Conservation (phyloP, 2,329 filamentous ascomycete genomes). For the Furcasterigmium furcatum region DNA sequence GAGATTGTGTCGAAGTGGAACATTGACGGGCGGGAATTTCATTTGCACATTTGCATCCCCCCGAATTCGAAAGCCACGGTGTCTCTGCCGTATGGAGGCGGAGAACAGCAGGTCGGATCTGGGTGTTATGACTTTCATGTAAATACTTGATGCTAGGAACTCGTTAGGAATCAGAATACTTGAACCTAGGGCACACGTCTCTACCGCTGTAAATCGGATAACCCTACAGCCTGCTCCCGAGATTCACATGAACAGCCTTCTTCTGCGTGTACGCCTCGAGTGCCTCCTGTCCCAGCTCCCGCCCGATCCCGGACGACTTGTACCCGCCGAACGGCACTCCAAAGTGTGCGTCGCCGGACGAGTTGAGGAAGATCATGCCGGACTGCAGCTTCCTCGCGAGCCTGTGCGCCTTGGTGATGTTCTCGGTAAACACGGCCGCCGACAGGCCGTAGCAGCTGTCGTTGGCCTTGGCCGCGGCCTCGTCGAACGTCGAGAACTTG, state of each 20-base stretch:
- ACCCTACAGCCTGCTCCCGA: not conserved
- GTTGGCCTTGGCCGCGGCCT: conserved; percentile 21
- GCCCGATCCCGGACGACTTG: conserved; percentile 9
- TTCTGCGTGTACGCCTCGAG: conserved; percentile 2
- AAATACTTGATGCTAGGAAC: too few species aligned
- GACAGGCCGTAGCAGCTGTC: conserved; percentile 51
- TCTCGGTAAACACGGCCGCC: conserved; percentile 51
- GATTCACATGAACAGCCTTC: conserved; percentile 2
- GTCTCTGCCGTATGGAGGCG: too few species aligned
- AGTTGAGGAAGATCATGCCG: conserved; percentile 39
- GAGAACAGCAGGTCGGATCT: too few species aligned
- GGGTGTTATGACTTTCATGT: too few species aligned
- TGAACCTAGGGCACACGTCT: too few species aligned
- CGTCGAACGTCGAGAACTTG: conserved; percentile 18
- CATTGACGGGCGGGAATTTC: too few species aligned
- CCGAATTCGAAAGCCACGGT: too few species aligned
- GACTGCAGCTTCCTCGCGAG: conserved; percentile 48
- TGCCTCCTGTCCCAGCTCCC: conserved; percentile 1
- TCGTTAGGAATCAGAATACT: too few species aligned
- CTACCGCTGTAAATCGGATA: too few species aligned
- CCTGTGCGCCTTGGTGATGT: conserved; percentile 36
- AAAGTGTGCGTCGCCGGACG: conserved; percentile 15
- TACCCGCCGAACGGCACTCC: conserved; percentile 22
- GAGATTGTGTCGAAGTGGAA: too few species aligned
- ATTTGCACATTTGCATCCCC: too few species aligned